A percentile compares a stretch with the other conserved stretches of the same genome.
phyloP scores from a whole-genome alignment of 495 filamentous ascomycete genomes.

The Margaritispora aquatica region DNA sequence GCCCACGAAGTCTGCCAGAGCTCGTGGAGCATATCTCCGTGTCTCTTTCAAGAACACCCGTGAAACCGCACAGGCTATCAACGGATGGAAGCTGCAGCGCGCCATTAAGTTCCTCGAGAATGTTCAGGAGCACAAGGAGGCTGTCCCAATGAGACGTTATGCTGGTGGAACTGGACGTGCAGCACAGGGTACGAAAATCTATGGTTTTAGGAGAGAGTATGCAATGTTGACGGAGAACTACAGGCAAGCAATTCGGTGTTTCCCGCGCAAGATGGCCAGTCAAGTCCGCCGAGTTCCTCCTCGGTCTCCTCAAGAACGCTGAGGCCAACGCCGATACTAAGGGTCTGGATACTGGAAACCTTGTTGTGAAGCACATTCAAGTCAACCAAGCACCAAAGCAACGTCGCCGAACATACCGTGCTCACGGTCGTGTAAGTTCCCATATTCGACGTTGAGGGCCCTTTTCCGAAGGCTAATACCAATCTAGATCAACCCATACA shows the following conservation, averaged over 20 bases:
- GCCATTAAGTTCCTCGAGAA: slow-evolving; percentile 94
- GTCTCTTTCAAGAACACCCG: slow-evolving; percentile 55
- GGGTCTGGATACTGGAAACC: slow-evolving; percentile 94
- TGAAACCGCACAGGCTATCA: slow-evolving; percentile 97
- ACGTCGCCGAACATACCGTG: slow-evolving; percentile 95
- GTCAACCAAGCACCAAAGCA: slow-evolving; percentile 99
- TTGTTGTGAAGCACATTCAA: slow-evolving; percentile 98
- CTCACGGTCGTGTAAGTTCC: slow-evolving; percentile 93
- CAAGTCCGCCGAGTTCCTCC: slow-evolving; percentile 97
- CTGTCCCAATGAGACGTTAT: slow-evolving; percentile 94
- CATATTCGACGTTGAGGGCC: neutral
- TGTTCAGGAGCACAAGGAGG: slow-evolving; percentile 90
- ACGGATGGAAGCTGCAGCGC: slow-evolving; percentile 96
- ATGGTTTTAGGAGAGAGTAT: neutral
- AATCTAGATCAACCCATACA: slow-evolving; percentile 93
- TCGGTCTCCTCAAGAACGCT: slow-evolving; percentile 96
- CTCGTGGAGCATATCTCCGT: slow-evolving; percentile 96
- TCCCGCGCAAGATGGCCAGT: slow-evolving; percentile 95
- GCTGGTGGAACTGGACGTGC: slow-evolving; percentile 87
- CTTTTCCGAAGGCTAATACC: neutral
- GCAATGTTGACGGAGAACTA: slow-evolving; percentile 20
- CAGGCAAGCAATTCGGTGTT: slow-evolving; percentile 98
- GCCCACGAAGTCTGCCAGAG: slow-evolving; percentile 87
- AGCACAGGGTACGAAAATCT: slow-evolving; percentile 76
- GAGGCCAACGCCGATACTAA: slow-evolving; percentile 99